Conservation (phyloP, 2,329 filamentous ascomycete genomes). For the Cordyceps tenuipes region DNA sequence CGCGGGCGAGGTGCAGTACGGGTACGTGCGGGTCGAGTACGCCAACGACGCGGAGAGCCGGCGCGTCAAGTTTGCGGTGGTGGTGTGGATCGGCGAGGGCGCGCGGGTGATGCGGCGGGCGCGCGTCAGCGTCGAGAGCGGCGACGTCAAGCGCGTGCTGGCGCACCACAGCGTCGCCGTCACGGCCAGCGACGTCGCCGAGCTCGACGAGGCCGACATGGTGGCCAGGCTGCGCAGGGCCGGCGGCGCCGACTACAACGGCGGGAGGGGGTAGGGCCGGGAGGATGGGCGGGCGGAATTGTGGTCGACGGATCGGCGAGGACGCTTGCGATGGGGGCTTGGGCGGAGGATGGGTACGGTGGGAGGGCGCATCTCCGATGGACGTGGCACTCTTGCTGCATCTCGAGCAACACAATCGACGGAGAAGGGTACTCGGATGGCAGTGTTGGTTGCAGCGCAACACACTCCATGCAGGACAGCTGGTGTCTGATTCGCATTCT, state of each 20-base stretch:
- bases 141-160: slow-evolving; percentile 55
- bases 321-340: too few species aligned
- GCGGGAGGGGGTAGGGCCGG: slow-evolving; percentile 42
- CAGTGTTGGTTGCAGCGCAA: too few species aligned
- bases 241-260: slow-evolving; percentile 64
- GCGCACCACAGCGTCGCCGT: slow-evolving; percentile 58
- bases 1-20: slow-evolving; percentile 55
- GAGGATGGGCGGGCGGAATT: too few species aligned
- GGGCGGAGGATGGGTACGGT: too few species aligned
- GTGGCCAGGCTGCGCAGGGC: slow-evolving; percentile 54
- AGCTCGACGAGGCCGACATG: slow-evolving; percentile 54
- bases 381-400: too few species aligned
- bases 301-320: too few species aligned
- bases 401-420: too few species aligned
- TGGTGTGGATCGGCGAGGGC: slow-evolving; percentile 59
- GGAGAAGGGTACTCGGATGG: too few species aligned
- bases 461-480: too few species aligned
- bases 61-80: slow-evolving; percentile 58
- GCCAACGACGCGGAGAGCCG: slow-evolving; percentile 63
- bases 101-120: slow-evolving; percentile 64
- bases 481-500: too few species aligned
- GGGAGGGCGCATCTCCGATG: too few species aligned
- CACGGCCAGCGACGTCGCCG: slow-evolving; percentile 50
- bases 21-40: slow-evolving; percentile 58
- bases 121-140: slow-evolving; percentile 58